Evolutionary conservation across 495 filamentous ascomycete species (phyloP), one percentile per base, ranked within the genome.

Genomic region (Penicillium pulvis): DNA sequence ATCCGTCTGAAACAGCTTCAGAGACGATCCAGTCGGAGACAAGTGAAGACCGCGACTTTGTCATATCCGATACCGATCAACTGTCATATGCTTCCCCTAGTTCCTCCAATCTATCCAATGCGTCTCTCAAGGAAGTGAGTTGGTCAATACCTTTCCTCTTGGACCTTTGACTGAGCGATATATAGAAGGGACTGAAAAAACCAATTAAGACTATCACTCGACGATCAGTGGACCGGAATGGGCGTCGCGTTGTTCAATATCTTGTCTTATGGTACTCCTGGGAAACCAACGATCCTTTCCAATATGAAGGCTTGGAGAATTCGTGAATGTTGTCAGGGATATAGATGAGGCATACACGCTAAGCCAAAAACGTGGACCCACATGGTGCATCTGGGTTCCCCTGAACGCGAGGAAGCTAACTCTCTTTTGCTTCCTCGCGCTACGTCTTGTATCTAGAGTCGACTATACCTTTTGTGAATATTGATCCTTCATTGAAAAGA

Each of bases 31-130:
- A 45, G 14, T 57, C 55, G 30, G 55, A 57, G 19, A 57, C 47
- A 49, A 57, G 55, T 36, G 55, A 57, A 57, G 55, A 57, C 31
- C 45, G 55, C 10, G 55, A 51, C 19, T 57, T 57, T 30, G 46
- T 57, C 28, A 46, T 51, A 5, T 51, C 55, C 8, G 55, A 57
- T 42, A 41, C 55, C 17, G 55, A 57, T 16, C 35, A 28, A 4
- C 23, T 57, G 17, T 57, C 55, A 17, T 23, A 43, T 19, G 14
- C 28, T 16, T 51, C 46, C 20, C 10, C 12, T 23, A 51, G 3
- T 33, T 45, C 43, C 11, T n/a, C 17, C 45, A 9, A 51, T 31
- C 41, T 14, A 17, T 4, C 12, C n/a, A 19, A 30, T 20, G 10
- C 23, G 19, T 19, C 24, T 46, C 20, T 12, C 6, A 33, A 55